A percentile compares a stretch with the other conserved stretches of the same genome.
Evolutionary conservation across 352 stramenopile genomes (phyloP).

Genomic region (Globisporangium cederbergense): DNA sequence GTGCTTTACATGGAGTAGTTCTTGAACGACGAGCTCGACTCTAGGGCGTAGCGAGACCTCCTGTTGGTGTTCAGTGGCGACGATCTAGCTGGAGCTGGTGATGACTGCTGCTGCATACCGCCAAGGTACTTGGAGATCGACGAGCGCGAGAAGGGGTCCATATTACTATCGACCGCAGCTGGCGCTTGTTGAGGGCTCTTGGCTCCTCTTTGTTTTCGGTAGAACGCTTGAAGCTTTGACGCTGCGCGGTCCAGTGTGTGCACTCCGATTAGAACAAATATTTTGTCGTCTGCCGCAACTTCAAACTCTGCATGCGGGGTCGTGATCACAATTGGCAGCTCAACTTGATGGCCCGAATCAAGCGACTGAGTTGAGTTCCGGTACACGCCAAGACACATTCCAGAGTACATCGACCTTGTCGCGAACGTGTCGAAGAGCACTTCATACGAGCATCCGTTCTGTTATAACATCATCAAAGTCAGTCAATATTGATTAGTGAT

Average conservation of each 20-base stretch:
- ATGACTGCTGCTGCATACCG: neutral
- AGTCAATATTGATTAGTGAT: neutral
- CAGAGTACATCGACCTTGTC: constrained; percentile 43
- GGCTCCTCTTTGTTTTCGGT: constrained; percentile 22
- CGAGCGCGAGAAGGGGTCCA: constrained; percentile 11
- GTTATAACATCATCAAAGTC: neutral
- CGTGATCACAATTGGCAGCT: constrained; percentile 77
- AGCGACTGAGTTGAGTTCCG: constrained; percentile 55
- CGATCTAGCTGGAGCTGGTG: neutral
- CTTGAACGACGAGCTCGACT: constrained; percentile 21
- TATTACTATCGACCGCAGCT: neutral
- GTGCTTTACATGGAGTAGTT: constrained; percentile 20
- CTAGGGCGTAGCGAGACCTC: constrained; percentile 23
- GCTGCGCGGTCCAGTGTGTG: constrained; percentile 72
- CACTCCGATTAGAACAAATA: constrained; percentile 75
- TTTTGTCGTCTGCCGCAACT: constrained; percentile 44
- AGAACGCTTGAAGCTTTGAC: constrained; percentile 49
- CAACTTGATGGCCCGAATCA: constrained; percentile 30
- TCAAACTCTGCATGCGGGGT: constrained; percentile 50
- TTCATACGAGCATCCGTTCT: constrained; percentile 46
- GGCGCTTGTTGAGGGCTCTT: neutral
- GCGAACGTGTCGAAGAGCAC: constrained; percentile 65
- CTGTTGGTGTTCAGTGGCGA: neutral
- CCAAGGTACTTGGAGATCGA: constrained; percentile 38
- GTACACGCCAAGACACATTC: constrained; percentile 74